These are phyloP conservation scores for Bolboschoenus planiculmis DNA, from an alignment of 176 grass and related monocot species.

Conservation along the genomic window DNA sequence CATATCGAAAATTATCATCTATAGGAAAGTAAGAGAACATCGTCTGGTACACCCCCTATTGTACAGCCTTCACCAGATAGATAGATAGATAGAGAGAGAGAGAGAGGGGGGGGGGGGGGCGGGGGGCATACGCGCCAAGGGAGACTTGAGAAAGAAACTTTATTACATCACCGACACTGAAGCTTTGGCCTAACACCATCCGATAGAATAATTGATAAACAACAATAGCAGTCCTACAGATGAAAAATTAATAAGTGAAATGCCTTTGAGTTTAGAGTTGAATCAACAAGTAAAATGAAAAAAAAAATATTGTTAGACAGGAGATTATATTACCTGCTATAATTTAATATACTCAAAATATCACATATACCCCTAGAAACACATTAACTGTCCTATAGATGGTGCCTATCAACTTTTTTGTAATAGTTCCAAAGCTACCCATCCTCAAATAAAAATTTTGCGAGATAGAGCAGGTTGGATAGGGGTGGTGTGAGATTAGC, in stretches of 20 bases:
- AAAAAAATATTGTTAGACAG: neutral
- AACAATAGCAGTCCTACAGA: slow-evolving; percentile 94
- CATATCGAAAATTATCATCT: neutral
- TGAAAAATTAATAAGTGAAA: neutral
- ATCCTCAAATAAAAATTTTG: neutral
- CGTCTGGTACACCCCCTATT: neutral
- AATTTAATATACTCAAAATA: neutral
- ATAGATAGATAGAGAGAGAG: neutral
- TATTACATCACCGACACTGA: slow-evolving; percentile 63
- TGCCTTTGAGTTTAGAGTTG: neutral
- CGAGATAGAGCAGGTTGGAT: neutral
- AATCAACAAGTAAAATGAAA: neutral
- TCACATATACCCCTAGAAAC: neutral
- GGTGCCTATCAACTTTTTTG: neutral
- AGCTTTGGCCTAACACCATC: slow-evolving; percentile 75
- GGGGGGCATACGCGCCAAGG: slow-evolving; percentile 70
- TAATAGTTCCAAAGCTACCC: neutral
- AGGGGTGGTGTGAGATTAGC: neutral
- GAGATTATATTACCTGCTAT: neutral
- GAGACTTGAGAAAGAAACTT: slow-evolving; percentile 85
- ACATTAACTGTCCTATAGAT: neutral
- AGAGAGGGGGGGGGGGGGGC: neutral
- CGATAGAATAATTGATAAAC: slow-evolving; percentile 88
- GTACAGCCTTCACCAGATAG: neutral
- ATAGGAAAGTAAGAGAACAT: neutral